Evolutionary conservation across 345 rosid species (phyloP).

Genomic region (Corymbia maculata): DNA sequence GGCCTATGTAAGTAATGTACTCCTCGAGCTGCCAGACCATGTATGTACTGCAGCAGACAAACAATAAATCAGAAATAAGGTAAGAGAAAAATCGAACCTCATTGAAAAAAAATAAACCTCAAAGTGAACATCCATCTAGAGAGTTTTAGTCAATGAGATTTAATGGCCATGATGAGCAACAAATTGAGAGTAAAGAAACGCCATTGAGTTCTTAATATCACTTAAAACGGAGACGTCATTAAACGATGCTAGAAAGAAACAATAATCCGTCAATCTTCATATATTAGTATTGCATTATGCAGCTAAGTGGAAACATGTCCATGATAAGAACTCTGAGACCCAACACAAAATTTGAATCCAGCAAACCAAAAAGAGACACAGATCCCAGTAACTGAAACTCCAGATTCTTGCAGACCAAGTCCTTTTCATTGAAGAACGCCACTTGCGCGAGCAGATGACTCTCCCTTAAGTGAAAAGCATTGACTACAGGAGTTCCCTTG

Average conservation of each 20-base stretch:
- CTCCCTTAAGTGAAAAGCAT: conserved; percentile 23
- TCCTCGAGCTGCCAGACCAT: conserved; percentile 91
- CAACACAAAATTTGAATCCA: neutral
- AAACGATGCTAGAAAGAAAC: neutral
- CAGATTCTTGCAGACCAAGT: neutral
- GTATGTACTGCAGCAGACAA: conserved; percentile 61
- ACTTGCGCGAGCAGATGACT: conserved; percentile 4
- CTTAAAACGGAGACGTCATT: neutral
- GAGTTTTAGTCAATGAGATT: neutral
- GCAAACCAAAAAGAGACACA: neutral
- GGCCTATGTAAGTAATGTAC: conserved; percentile 91
- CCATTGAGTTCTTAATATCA: neutral
- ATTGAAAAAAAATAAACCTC: neutral
- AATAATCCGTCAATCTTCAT: neutral
- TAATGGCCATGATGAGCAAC: neutral
- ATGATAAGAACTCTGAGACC: neutral
- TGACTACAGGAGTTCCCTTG: neutral
- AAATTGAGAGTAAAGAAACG: neutral
- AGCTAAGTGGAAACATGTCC: neutral
- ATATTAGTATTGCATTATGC: neutral
- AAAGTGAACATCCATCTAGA: neutral
- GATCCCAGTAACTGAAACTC: neutral
- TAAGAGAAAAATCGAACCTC: neutral
- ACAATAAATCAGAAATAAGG: neutral
- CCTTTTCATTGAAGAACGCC: neutral